phyloP scores from a whole-genome alignment of 2,329 filamentous ascomycete genomes.

The Dactylellina sp. region DNA sequence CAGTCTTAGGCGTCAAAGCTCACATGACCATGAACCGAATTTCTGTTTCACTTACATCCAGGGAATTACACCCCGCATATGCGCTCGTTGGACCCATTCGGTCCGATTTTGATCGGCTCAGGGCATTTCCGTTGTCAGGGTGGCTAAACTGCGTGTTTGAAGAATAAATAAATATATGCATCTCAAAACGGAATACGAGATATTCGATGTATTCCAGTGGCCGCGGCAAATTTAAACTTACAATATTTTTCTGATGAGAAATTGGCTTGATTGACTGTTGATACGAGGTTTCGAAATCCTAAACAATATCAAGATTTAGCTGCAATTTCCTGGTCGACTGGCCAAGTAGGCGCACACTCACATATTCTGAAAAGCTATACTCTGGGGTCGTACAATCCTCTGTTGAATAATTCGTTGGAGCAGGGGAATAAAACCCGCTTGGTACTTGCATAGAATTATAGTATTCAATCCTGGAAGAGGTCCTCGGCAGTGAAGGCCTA shows the following conservation, averaged over 20 bases:
- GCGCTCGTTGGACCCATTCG: slow-evolving; percentile 41
- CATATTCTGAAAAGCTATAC: slow-evolving; percentile 43
- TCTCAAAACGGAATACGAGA: no score
- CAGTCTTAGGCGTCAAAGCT: neutral
- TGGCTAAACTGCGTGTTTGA: slow-evolving; percentile 26
- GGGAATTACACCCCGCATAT: slow-evolving; percentile 10
- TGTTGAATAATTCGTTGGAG: slow-evolving; percentile 46
- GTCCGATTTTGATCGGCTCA: slow-evolving; percentile 1
- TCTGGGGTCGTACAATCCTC: slow-evolving; percentile 53
- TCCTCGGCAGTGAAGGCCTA: slow-evolving; percentile 39
- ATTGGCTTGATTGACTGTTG: slow-evolving; percentile 24
- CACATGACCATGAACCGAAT: neutral
- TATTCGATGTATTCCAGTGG: neutral
- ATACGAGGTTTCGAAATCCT: slow-evolving; percentile 45
- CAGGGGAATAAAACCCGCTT: slow-evolving; percentile 43
- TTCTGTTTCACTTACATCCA: slow-evolving; percentile 23
- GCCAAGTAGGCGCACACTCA: slow-evolving; percentile 15
- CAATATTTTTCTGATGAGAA: slow-evolving; percentile 22
- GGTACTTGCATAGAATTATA: slow-evolving; percentile 36
- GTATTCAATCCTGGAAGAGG: slow-evolving; percentile 43
- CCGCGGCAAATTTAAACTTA: slow-evolving; percentile 9
- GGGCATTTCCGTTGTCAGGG: slow-evolving; percentile 18
- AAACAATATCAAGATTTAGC: neutral
- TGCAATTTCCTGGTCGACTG: neutral
- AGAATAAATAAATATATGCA: neutral